These are phyloP conservation scores for Malassezia caprae DNA, from an alignment of 1,284 basidiomycete genomes.

Conservation along the genomic window DNA sequence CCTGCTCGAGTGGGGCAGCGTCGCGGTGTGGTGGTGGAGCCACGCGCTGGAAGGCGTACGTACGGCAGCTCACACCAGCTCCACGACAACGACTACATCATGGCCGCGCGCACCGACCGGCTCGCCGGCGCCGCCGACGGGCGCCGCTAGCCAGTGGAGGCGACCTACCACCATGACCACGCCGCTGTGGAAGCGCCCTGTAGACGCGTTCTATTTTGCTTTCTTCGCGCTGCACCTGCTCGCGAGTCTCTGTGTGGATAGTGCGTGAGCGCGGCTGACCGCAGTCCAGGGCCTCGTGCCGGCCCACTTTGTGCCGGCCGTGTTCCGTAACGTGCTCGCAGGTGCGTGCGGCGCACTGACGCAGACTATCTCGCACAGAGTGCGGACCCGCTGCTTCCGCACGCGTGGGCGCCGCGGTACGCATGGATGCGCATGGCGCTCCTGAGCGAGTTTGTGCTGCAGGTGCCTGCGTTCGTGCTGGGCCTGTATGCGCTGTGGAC, in stretches of 20 bases:
- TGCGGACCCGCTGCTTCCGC: constrained; percentile 16
- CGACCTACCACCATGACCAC: not conserved
- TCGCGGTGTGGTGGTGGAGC: constrained; percentile 45
- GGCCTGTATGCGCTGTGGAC: constrained; percentile 14
- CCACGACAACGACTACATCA: constrained; percentile 44
- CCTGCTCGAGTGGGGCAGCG: constrained; percentile 42
- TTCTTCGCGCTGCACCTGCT: constrained; percentile 18
- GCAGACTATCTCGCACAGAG: constrained; percentile 17
- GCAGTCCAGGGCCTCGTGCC: constrained; percentile 18
- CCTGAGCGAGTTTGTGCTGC: constrained; percentile 17
- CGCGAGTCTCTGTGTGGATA: constrained; percentile 17
- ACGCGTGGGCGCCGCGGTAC: constrained; percentile 13
- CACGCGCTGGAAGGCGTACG: constrained; percentile 41
- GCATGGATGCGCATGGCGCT: constrained; percentile 19
- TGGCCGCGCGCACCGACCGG: constrained; percentile 44
- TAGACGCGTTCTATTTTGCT: constrained; percentile 15
- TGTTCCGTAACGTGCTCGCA: constrained; percentile 7
- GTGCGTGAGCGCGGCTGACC: constrained; percentile 4
- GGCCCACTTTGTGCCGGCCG: constrained; percentile 4
- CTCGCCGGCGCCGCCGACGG: constrained; percentile 29
- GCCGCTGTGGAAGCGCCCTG: constrained; percentile 13
- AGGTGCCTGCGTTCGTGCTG: constrained; percentile 17
- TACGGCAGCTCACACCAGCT: constrained; percentile 22
- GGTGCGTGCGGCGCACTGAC: not conserved
- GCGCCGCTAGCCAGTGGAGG: not conserved